Evolutionary conservation across 73 alveolate genomes (phyloP).

Genomic region (Symbiodinium natans): DNA sequence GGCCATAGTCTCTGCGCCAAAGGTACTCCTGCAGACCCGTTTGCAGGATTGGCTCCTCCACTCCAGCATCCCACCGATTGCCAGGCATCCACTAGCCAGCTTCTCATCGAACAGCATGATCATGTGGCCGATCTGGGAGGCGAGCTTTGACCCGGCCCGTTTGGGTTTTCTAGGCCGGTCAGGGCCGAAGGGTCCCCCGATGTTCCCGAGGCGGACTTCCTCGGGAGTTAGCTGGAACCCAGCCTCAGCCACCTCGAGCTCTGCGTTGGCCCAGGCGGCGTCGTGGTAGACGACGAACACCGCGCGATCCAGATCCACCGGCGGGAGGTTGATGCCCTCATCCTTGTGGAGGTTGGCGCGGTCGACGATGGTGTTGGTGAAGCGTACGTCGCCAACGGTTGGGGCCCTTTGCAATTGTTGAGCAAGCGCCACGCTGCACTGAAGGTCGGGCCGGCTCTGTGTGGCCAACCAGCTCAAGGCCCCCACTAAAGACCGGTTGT

Average conservation of each 20-base stretch:
- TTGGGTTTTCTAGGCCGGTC: background rate
- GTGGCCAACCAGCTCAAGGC: background rate
- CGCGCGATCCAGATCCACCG: no score
- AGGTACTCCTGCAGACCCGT: no score
- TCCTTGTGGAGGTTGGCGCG: background rate
- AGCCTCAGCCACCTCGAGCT: background rate
- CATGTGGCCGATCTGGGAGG: background rate
- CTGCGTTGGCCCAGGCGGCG: conserved; percentile 43
- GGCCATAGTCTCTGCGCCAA: no score
- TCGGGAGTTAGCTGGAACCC: background rate
- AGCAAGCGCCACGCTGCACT: background rate
- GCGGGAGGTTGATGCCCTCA: background rate
- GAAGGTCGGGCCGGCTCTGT: background rate
- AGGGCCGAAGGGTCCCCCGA: background rate
- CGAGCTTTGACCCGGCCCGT: background rate
- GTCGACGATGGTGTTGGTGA: conserved; percentile 3
- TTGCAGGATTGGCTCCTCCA: no score
- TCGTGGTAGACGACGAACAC: conserved; percentile 18
- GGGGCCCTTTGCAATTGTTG: background rate
- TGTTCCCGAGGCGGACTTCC: background rate
- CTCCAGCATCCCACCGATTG: no score
- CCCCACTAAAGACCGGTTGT: background rate
- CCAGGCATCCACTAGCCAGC: background rate
- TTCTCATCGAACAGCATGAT: background rate
- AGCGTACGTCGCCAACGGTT: background rate